Base-by-base conservation (phyloP, 2,329 filamentous ascomycete species). In the Pseudopyricularia cyperi region DNA sequence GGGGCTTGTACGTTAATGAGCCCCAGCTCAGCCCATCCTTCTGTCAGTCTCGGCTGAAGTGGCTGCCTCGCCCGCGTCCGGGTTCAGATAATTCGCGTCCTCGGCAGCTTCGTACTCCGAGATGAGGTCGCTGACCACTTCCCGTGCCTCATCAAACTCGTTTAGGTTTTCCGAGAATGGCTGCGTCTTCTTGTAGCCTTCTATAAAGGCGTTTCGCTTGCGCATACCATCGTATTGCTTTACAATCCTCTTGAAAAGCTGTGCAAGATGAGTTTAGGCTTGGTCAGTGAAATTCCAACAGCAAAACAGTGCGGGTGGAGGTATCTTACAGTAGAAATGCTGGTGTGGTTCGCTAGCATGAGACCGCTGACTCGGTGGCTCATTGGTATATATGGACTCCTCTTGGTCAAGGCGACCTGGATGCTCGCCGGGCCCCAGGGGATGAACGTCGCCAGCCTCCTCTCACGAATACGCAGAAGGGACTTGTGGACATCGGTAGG, bases 401-500 rank as follows among this genome's bases (percentile, higher is more conserved):
- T 89, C 72, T 95, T 95, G 2, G 93, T 96, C 56, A 98, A 71
- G 3, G 93, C 94, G 12, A 98, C 93, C 68, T 98, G 93, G 57
- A 98, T 98, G 63, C 89, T 95, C 28, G 93, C 93, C 1, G 93
- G 93, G 0, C 93, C 93, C 93, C 93, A 98, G 9, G 94, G 93
- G 57, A 98, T 98, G 64, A 98, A 98, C 0, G 89, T 94, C 9
- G 93, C 94, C 52, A 98, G 77, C 54, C 89, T 83, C 49, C 93
- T 85, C 73, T 98, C 93, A 49, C 93, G 85, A 63, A 98, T 98
- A 57, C 93, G 87, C 54, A 98, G 80, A 53, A 98, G 74, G 57
- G 91, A 97, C 78, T 98, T 98, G 74, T 98, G 93, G 53, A 98
- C 88, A 68, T 98, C 94, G 3, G 91, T 97, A 8, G 93, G 91